Conservation (phyloP, 2,329 filamentous ascomycete genomes). For the Aspergillus sp. region DNA sequence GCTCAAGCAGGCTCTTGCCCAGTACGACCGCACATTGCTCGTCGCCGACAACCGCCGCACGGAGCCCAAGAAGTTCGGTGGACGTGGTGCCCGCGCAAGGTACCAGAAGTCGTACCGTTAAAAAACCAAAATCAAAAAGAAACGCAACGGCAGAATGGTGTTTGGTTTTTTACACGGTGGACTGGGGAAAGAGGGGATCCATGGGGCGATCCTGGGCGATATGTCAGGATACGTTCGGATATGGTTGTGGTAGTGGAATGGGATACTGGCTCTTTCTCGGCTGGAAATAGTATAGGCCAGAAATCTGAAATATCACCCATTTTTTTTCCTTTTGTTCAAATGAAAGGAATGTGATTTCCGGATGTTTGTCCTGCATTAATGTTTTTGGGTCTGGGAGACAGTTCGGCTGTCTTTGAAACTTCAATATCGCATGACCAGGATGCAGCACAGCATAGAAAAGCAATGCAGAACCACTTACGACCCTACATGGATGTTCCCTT, state of each 20-base stretch:
- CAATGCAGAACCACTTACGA: too few relatives aligned
- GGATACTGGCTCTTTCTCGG: constrained; percentile 22
- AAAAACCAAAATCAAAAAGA: constrained; percentile 27
- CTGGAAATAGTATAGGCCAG: constrained; percentile 26
- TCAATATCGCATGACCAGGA: too few relatives aligned
- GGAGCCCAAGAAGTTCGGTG: constrained; percentile 91
- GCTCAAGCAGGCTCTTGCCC: constrained; percentile 92
- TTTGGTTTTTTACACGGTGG: constrained; percentile 4
- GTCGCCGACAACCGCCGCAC: constrained; percentile 98
- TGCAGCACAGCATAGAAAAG: too few relatives aligned
- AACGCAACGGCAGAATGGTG: constrained; percentile 10
- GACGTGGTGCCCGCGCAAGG: constrained; percentile 86
- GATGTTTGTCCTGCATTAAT: background rate
- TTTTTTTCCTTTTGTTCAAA: constrained; percentile 12
- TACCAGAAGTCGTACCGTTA: constrained; percentile 99
- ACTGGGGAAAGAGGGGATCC: constrained; percentile 1
- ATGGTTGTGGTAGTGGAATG: constrained; percentile 19
- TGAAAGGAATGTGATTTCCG: too few relatives aligned
- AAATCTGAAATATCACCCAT: constrained; percentile 27
- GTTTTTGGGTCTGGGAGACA: background rate
- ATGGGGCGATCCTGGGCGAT: constrained; percentile 4
- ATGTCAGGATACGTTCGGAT: constrained; percentile 9
- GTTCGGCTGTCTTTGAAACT: too few relatives aligned
- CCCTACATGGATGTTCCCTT: too few relatives aligned
- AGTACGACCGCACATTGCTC: constrained; percentile 95